Conservation (phyloP, 78 protist genomes). For the Reticulomyxa filosa region DNA sequence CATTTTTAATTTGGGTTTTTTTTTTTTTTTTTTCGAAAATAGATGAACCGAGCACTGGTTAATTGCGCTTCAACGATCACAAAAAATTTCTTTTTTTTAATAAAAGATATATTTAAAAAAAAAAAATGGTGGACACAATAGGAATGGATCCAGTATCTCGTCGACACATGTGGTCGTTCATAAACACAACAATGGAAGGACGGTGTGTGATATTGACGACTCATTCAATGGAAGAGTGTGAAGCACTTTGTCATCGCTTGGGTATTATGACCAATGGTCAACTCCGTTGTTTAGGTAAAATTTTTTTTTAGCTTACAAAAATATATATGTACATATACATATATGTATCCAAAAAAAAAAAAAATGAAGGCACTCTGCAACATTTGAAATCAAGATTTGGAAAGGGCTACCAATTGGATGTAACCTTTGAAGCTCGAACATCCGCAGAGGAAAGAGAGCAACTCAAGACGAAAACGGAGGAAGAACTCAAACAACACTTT, state of each 20-base stretch:
- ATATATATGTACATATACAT: no score
- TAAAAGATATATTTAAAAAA: no score
- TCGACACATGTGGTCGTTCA: slow-evolving; percentile 24
- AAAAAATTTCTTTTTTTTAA: not conserved
- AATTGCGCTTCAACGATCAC: not conserved
- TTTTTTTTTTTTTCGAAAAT: no score
- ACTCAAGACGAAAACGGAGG: no score
- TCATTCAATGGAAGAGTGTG: slow-evolving; percentile 46
- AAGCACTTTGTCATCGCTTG: slow-evolving; percentile 28
- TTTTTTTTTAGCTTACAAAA: no score
- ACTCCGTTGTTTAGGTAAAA: slow-evolving; percentile 21
- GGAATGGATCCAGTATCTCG: slow-evolving; percentile 37
- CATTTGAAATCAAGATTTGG: not conserved
- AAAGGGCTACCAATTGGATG: not conserved
- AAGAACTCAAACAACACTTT: no score
- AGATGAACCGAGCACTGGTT: slow-evolving; percentile 33
- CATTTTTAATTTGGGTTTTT: no score
- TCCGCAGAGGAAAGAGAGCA: no score
- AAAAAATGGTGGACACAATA: no score
- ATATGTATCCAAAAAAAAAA: not conserved
- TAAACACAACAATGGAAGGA: not conserved
- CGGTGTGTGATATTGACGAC: slow-evolving; percentile 34
- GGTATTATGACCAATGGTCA: slow-evolving; percentile 35
- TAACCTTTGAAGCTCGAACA: no score
- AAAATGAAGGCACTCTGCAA: slow-evolving; percentile 1